Conservation (phyloP, 1,284 basidiomycete species). For the Agaricales sp. region DNA sequence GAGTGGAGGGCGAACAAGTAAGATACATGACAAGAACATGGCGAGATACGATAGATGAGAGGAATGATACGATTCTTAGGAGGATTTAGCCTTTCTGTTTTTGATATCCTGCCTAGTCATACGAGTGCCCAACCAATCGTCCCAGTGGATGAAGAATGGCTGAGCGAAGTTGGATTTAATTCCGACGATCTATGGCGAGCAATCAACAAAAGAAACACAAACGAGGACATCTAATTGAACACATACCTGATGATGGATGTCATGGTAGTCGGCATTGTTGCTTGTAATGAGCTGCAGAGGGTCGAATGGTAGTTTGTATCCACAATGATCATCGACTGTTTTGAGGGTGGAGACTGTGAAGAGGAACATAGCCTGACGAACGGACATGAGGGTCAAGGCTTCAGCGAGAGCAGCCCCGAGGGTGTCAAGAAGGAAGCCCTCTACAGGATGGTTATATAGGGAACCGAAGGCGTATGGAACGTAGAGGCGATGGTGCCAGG, state of each 20-base stretch:
- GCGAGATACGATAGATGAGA: too few relatives aligned
- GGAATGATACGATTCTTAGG: background rate
- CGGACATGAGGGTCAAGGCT: conserved; percentile 55
- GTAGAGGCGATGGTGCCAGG: conserved; percentile 93
- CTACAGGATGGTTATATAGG: conserved; percentile 95
- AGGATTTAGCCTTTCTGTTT: conserved; percentile 22
- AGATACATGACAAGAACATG: too few relatives aligned
- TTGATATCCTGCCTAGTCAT: conserved; percentile 69
- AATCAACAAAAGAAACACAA: conserved; percentile 2
- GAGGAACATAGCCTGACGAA: conserved; percentile 79
- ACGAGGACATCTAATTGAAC: background rate
- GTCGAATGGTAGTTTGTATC: conserved; percentile 84
- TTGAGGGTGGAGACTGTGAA: conserved; percentile 85
- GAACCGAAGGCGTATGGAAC: conserved; percentile 97
- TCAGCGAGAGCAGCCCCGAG: conserved; percentile 79
- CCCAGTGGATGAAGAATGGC: conserved; percentile 90
- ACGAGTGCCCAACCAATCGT: conserved; percentile 68
- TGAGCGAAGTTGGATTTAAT: conserved; percentile 96
- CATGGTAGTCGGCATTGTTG: conserved; percentile 98
- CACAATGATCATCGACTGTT: conserved; percentile 97
- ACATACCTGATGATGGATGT: conserved; percentile 89
- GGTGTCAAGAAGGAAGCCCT: conserved; percentile 88
- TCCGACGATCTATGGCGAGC: conserved; percentile 56
- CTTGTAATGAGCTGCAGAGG: conserved; percentile 78
- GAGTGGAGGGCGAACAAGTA: too few relatives aligned